These are phyloP conservation scores for Laguncularia racemosa DNA, from an alignment of 345 rosid species.

Conservation along the genomic window DNA sequence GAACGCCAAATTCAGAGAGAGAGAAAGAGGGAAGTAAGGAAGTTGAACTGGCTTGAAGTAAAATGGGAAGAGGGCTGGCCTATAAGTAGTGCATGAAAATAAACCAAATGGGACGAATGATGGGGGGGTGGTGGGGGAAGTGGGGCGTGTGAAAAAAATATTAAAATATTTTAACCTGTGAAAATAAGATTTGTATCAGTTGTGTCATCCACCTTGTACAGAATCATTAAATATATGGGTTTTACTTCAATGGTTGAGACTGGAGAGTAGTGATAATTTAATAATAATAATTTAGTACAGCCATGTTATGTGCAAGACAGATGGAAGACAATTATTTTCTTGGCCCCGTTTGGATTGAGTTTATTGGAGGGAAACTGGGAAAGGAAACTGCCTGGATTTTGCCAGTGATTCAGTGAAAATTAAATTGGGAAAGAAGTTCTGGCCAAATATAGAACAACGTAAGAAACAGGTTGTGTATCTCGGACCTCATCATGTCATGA, in stretches of 20 bases:
- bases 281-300: conserved; percentile 1
- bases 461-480: no score
- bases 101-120: neutral
- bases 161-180: neutral
- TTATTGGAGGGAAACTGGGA: neutral
- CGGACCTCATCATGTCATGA: no score
- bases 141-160: no score
- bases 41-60: neutral
- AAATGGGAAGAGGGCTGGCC: neutral
- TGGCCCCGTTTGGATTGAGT: neutral
- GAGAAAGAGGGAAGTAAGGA: neutral
- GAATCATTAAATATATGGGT: neutral
- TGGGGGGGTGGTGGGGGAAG: no score
- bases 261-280: neutral
- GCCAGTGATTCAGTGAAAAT: neutral
- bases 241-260: no score
- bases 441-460: no score
- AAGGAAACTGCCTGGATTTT: neutral
- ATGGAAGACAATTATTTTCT: conserved; percentile 3
- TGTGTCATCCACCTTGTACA: neutral
- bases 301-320: conserved; percentile 7
- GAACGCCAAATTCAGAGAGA: neutral
- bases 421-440: no score
- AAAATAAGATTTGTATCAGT: neutral
- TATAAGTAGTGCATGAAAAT: conserved; percentile 8